phyloP scores from a whole-genome alignment of 331 rosid genomes.

The Quercus lobata region DNA sequence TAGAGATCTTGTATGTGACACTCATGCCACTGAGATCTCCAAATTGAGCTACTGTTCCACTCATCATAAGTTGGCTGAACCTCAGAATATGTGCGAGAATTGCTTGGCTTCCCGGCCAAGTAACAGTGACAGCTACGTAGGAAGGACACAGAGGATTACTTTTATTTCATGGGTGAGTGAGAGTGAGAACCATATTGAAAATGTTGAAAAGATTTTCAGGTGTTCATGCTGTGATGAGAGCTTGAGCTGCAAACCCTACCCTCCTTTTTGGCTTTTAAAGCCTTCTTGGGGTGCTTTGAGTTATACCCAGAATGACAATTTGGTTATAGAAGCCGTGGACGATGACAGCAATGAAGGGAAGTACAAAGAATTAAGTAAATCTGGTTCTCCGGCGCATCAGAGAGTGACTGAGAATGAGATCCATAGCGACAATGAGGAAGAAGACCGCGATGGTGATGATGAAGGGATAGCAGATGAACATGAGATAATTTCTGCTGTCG shows the following conservation, averaged over 20 bases:
- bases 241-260: constrained; percentile 24
- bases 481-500: constrained; percentile 44
- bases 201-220: constrained; percentile 17
- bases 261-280: constrained; percentile 31
- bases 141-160: constrained; percentile 32
- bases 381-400: background rate
- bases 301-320: constrained; percentile 31
- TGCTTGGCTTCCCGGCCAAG: constrained; percentile 54
- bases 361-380: background rate
- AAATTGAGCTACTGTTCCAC: constrained; percentile 48
- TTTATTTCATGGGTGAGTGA: constrained; percentile 37
- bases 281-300: constrained; percentile 47
- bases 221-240: constrained; percentile 65
- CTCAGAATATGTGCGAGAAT: constrained; percentile 48
- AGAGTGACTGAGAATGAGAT: constrained; percentile 26
- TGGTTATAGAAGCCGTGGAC: constrained; percentile 44
- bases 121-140: constrained; percentile 20
- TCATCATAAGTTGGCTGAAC: constrained; percentile 45
- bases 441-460: constrained; percentile 27
- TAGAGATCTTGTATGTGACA: constrained; percentile 54
- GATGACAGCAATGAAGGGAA: constrained; percentile 33
- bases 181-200: constrained; percentile 21
- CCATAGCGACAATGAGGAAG: constrained; percentile 31
- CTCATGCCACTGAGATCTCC: constrained; percentile 70
- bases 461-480: constrained; percentile 32